Conservation (phyloP, 1,139 yeast species). For the Maudiozyma humilis region DNA sequence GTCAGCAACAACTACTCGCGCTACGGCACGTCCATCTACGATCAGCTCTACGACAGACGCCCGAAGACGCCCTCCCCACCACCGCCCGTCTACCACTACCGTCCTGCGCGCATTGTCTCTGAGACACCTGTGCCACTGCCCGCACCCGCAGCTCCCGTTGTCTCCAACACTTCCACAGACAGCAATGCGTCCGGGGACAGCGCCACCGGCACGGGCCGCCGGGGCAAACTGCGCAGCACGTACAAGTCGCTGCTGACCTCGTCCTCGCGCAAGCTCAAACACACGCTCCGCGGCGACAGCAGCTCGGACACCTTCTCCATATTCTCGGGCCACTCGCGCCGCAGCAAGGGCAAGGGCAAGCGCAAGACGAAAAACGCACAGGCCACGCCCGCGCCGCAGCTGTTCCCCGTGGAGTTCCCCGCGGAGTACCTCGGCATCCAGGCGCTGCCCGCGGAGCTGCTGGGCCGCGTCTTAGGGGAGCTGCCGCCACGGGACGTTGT, state of each 20-base stretch:
- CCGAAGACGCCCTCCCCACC: too few relatives aligned
- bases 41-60: conserved; percentile 15
- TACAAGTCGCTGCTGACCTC: conserved; percentile 22
- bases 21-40: conserved; percentile 27
- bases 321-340: conserved; percentile 21
- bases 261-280: conserved; percentile 22
- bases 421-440: conserved; percentile 16
- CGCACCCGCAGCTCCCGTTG: too few relatives aligned
- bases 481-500: conserved; percentile 32
- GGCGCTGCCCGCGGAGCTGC: conserved; percentile 26
- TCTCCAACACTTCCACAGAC: too few relatives aligned
- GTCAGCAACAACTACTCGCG: conserved; percentile 25
- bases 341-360: conserved; percentile 8
- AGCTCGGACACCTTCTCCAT: conserved; percentile 19
- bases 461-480: conserved; percentile 18
- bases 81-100: too few relatives aligned
- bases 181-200: not conserved
- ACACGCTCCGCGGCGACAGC: conserved; percentile 14
- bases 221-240: conserved; percentile 16
- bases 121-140: too few relatives aligned
- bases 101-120: too few relatives aligned
- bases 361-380: conserved; percentile 1
- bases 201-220: not conserved
- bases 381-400: too few relatives aligned
- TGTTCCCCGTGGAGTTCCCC: conserved; percentile 2